These are phyloP conservation scores for Kuraishia cidri DNA, from an alignment of 805 yeast genomes.

Conservation along the genomic window DNA sequence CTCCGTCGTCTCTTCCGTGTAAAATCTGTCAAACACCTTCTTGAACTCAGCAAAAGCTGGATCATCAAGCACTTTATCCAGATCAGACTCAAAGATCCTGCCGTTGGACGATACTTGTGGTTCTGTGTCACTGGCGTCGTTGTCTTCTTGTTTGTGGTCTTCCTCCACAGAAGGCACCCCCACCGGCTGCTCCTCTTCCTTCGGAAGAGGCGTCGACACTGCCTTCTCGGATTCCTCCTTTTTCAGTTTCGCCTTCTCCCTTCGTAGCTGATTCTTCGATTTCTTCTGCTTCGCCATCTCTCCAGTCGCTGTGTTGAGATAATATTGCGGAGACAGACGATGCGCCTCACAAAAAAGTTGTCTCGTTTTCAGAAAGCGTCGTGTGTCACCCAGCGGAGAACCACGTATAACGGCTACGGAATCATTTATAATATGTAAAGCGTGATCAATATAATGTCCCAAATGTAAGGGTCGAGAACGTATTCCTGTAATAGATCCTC, in stretches of 20 bases:
- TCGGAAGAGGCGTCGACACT: too few relatives aligned
- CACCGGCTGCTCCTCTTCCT: background rate
- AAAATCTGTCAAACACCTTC: conserved; percentile 13
- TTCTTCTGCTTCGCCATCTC: conserved; percentile 16
- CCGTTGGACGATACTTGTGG: background rate
- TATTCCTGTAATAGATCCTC: too few relatives aligned
- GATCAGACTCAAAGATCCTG: background rate
- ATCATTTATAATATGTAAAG: too few relatives aligned
- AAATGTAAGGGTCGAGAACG: too few relatives aligned
- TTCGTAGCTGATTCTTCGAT: conserved; percentile 43
- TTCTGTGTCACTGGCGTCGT: background rate
- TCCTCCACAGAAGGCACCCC: background rate
- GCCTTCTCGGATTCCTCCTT: conserved; percentile 5
- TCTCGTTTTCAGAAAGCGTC: too few relatives aligned
- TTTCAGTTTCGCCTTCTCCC: conserved; percentile 34
- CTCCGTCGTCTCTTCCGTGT: conserved; percentile 1
- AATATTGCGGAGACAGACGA: too few relatives aligned
- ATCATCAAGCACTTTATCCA: conserved; percentile 5
- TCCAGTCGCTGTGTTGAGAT: background rate
- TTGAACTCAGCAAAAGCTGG: conserved; percentile 9
- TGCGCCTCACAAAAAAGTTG: too few relatives aligned
- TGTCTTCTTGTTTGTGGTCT: conserved; percentile 1
- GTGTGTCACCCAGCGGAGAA: too few relatives aligned
- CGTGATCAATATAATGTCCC: too few relatives aligned
- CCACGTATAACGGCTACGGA: too few relatives aligned